Conservation (phyloP, 306 rosid genomes). For the Acacia melanoxylon region DNA sequence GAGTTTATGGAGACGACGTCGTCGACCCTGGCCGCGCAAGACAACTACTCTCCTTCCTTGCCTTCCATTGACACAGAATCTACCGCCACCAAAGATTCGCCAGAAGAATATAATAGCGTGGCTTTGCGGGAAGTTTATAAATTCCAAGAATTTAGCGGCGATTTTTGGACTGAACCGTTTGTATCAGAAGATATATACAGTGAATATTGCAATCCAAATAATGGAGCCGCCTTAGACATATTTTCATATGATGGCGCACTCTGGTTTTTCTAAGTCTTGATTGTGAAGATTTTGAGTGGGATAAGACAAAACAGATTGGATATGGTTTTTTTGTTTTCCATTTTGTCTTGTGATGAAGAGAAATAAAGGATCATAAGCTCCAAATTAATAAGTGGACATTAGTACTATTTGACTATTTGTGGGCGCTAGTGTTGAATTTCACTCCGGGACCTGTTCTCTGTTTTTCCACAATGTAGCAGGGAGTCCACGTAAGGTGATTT, state of each 20-base stretch:
- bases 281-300: not conserved
- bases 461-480: not conserved
- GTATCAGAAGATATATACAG: constrained; percentile 33
- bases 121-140: constrained; percentile 15
- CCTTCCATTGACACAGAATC: constrained; percentile 23
- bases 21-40: not conserved
- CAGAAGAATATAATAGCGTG: constrained; percentile 21
- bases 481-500: too few species aligned
- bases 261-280: constrained; percentile 4
- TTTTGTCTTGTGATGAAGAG: not conserved
- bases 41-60: constrained; percentile 21
- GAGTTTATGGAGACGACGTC: constrained; percentile 31
- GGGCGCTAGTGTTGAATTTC: not conserved
- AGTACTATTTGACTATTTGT: not conserved
- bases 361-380: not conserved
- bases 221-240: constrained; percentile 15
- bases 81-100: not conserved
- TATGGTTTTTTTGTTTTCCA: not conserved
- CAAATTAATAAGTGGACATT: not conserved
- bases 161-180: constrained; percentile 70
- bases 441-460: not conserved
- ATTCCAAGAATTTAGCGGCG: constrained; percentile 29
- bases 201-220: constrained; percentile 2
- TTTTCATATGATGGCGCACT: constrained; percentile 24
- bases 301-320: not conserved